Evolutionary conservation across 805 yeast species (phyloP).

Genomic region (Kluyveromyces dobzhanskii): DNA sequence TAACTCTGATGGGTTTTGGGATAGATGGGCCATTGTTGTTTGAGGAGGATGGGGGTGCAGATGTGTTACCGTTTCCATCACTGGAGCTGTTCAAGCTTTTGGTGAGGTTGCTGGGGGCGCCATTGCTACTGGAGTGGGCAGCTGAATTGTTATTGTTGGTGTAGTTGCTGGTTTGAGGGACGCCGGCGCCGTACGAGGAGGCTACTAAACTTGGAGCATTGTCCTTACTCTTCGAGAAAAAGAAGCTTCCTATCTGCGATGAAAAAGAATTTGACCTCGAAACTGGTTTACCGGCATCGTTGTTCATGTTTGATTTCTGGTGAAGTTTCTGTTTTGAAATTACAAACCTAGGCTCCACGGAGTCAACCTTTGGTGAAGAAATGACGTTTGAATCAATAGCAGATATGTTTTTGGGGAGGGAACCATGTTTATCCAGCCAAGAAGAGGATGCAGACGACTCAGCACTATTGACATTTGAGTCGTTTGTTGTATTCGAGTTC

Average conservation of each 20-base stretch:
- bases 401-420: constrained; percentile 34
- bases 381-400: constrained; percentile 51
- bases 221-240: constrained; percentile 21
- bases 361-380: constrained; percentile 59
- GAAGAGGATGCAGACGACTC: constrained; percentile 26
- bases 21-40: constrained; percentile 15
- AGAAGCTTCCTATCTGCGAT: constrained; percentile 28
- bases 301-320: constrained; percentile 21
- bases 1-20: constrained; percentile 29
- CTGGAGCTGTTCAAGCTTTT: too few relatives aligned
- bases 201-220: neutral
- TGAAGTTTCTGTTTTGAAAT: constrained; percentile 62
- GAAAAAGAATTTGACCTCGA: constrained; percentile 29
- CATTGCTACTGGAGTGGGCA: constrained; percentile 4
- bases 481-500: constrained; percentile 40
- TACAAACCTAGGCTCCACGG: constrained; percentile 80
- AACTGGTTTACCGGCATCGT: constrained; percentile 14
- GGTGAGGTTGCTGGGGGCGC: constrained; percentile 4
- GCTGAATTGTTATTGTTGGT: constrained; percentile 3
- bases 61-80: constrained; percentile 8
- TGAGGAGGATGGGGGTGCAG: neutral
- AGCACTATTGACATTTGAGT: constrained; percentile 18
- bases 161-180: constrained; percentile 4
- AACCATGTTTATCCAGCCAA: constrained; percentile 28
- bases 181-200: constrained; percentile 5